A percentile compares a stretch with the other conserved stretches of the same genome.
Evolutionary conservation across 257 asterid species (phyloP).

Genomic region (Ocimum tenuiflorum): DNA sequence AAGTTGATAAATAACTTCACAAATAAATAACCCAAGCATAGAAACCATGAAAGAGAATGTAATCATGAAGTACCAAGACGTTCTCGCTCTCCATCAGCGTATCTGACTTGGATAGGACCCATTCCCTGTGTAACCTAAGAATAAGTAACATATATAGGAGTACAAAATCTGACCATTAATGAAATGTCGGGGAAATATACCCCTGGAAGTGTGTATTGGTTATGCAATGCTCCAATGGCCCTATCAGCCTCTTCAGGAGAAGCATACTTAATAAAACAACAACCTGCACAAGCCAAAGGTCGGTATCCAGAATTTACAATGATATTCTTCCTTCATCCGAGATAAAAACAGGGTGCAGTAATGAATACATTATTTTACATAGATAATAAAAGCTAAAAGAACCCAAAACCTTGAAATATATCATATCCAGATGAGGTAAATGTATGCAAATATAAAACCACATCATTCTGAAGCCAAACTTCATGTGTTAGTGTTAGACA

Average conservation of each 20-base stretch:
- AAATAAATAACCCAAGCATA: conserved; percentile 5
- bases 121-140: conserved; percentile 48
- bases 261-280: conserved; percentile 91
- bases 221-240: conserved; percentile 85
- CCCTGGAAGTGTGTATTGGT: conserved; percentile 83
- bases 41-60: conserved; percentile 12
- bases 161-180: conserved; percentile 4
- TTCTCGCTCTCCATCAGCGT: conserved; percentile 98
- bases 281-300: conserved; percentile 73
- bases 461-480: neutral
- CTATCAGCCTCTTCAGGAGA: conserved; percentile 86
- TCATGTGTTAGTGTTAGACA: neutral
- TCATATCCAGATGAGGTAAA: neutral
- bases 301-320: conserved; percentile 32
- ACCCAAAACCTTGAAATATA: neutral
- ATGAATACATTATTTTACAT: neutral
- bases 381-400: neutral
- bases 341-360: conserved; percentile 6
- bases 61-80: conserved; percentile 63
- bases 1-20: neutral
- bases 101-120: conserved; percentile 96
- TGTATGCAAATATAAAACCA: conserved; percentile 6
- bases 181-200: conserved; percentile 36
- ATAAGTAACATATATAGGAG: conserved; percentile 21
- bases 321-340: conserved; percentile 25